A percentile compares a stretch with the other conserved stretches of the same genome.
These are phyloP conservation scores for Calonectria naviculata DNA, from an alignment of 2,329 filamentous ascomycete genomes.

Conservation along the genomic window DNA sequence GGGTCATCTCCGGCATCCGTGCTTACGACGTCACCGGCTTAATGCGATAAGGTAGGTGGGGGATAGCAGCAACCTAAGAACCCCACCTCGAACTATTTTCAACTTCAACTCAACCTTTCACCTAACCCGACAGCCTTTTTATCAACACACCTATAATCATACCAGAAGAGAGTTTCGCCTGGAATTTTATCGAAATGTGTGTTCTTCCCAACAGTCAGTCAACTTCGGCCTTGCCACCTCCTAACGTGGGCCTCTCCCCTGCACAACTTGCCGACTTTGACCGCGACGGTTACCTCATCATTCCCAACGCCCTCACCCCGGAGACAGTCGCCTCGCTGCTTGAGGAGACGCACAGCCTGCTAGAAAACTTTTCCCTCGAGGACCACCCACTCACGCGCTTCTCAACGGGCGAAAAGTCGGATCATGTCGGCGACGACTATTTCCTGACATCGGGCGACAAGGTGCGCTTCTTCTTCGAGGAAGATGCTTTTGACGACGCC, in stretches of 20 bases:
- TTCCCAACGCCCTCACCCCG: conserved; percentile 79
- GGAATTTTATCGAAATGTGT: neutral
- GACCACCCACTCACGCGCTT: conserved; percentile 95
- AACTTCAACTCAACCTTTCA: conserved; percentile 17
- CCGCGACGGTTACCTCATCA: conserved; percentile 88
- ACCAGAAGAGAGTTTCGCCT: neutral
- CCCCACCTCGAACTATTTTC: conserved; percentile 30
- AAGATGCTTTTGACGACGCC: conserved; percentile 80
- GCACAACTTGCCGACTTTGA: conserved; percentile 79
- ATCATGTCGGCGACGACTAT: conserved; percentile 94
- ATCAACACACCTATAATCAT: neutral
- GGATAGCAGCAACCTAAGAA: conserved; percentile 30
- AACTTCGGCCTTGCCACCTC: neutral
- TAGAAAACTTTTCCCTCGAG: conserved; percentile 80
- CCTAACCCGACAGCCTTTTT: neutral
- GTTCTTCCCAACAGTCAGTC: neutral
- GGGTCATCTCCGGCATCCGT: conserved; percentile 19
- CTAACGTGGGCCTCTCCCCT: conserved; percentile 69
- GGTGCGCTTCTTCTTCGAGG: conserved; percentile 96
- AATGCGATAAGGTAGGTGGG: conserved; percentile 31
- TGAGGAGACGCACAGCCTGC: conserved; percentile 77
- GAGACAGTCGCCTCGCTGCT: conserved; percentile 76
- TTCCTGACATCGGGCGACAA: conserved; percentile 93
- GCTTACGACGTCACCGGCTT: conserved; percentile 18
- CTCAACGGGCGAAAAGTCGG: conserved; percentile 79